Evolutionary conservation across 2,329 filamentous ascomycete species (phyloP).

Genomic region (Phaeomoniella chlamydospora): DNA sequence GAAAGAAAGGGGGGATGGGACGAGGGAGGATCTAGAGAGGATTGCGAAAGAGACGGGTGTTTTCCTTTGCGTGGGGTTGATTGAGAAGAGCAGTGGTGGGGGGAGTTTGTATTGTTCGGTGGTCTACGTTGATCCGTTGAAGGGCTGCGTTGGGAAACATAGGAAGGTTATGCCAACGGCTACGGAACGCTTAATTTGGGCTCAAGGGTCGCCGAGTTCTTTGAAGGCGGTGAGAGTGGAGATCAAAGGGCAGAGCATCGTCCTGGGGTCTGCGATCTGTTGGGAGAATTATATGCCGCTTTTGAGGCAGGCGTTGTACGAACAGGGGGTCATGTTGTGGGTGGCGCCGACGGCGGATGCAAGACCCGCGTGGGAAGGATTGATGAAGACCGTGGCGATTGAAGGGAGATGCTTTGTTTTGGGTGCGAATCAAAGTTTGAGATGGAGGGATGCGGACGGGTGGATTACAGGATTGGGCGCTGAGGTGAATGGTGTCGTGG

Average conservation of each 20-base stretch:
- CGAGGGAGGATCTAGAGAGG: conserved; percentile 62
- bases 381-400: conserved; percentile 69
- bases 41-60: conserved; percentile 66
- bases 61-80: conserved; percentile 65
- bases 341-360: conserved; percentile 80
- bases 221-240: conserved; percentile 64
- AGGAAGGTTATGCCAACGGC: conserved; percentile 88
- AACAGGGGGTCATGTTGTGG: conserved; percentile 83
- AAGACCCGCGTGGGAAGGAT: conserved; percentile 63
- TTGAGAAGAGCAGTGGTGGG: conserved; percentile 54
- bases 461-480: conserved; percentile 33
- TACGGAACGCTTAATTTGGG: conserved; percentile 74
- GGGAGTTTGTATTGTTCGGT: conserved; percentile 75
- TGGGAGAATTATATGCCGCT: conserved; percentile 97
- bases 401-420: conserved; percentile 80
- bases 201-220: conserved; percentile 66
- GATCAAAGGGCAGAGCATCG: conserved; percentile 66
- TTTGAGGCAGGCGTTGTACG: conserved; percentile 67
- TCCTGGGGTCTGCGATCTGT: conserved; percentile 77
- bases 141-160: conserved; percentile 67
- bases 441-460: conserved; percentile 38
- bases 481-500: conserved; percentile 1
- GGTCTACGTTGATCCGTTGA: conserved; percentile 64
- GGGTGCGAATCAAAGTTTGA: conserved; percentile 70
- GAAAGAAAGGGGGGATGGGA: conserved; percentile 51